Evolutionary conservation across 768 basidiomycete species (phyloP).

Genomic region (Astraeus odoratus): DNA sequence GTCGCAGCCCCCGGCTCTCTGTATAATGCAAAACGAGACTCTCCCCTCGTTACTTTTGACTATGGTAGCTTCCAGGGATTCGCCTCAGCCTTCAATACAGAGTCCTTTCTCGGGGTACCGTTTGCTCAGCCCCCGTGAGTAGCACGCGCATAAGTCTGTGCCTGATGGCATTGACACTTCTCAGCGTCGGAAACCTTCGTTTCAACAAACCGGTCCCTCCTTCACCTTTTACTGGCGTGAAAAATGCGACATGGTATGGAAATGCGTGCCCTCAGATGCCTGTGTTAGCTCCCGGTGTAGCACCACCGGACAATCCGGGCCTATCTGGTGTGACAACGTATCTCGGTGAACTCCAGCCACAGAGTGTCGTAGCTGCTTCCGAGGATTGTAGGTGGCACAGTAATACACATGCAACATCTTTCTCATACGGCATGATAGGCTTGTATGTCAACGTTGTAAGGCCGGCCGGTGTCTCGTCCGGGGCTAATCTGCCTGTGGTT

Average conservation of each 20-base stretch:
- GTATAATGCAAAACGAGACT: background rate
- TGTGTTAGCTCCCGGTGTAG: background rate
- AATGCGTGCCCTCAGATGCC: constrained; percentile 1
- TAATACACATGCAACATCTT: background rate
- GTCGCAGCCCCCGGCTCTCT: background rate
- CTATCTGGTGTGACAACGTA: constrained; percentile 6
- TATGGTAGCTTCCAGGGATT: constrained; percentile 15
- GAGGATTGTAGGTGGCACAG: constrained; percentile 12
- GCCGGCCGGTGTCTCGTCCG: constrained; percentile 10
- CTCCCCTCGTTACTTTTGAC: constrained; percentile 11
- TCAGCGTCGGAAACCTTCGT: constrained; percentile 12
- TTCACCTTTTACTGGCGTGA: background rate
- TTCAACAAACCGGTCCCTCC: constrained; percentile 12
- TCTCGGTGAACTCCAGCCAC: constrained; percentile 1
- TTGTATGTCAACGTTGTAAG: constrained; percentile 17
- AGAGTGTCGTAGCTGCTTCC: constrained; percentile 4
- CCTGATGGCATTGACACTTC: background rate
- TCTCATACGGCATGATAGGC: constrained; percentile 12
- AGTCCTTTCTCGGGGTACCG: constrained; percentile 12
- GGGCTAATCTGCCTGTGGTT: constrained; percentile 15
- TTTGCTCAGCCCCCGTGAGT: constrained; percentile 14
- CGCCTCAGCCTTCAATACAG: constrained; percentile 5
- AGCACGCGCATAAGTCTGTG: background rate
- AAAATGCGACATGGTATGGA: background rate
- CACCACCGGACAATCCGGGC: background rate